phyloP scores from a whole-genome alignment of 2,329 filamentous ascomycete genomes.

The Hypocrella siamensis region DNA sequence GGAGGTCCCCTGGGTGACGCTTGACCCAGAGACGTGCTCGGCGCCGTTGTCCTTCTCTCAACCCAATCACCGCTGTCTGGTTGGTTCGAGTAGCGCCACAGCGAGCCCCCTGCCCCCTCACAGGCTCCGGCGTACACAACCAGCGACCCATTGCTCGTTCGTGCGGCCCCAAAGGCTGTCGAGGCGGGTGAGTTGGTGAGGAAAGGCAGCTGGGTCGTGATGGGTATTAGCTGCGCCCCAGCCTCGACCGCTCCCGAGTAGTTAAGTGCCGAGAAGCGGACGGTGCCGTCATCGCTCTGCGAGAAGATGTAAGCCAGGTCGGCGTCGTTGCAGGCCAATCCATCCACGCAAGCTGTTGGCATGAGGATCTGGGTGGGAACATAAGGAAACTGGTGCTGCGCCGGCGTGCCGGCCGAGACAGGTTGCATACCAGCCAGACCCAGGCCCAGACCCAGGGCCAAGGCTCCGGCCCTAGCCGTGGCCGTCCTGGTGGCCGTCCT shows the following conservation, averaged over 20 bases:
- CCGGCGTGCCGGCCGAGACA: conserved; percentile 14
- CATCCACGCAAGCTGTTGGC: conserved; percentile 26
- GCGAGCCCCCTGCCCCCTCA: conserved; percentile 29
- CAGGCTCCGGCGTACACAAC: conserved; percentile 65
- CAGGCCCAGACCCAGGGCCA: conserved; percentile 1
- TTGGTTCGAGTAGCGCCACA: conserved; percentile 53
- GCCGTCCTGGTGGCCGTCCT: too few relatives aligned
- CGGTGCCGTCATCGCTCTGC: conserved; percentile 26
- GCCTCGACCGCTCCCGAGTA: conserved; percentile 40
- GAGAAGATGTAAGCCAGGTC: conserved; percentile 56
- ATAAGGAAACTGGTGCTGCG: conserved; percentile 56
- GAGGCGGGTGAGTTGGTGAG: conserved; percentile 27
- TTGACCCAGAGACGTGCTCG: conserved; percentile 7
- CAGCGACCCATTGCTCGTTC: conserved; percentile 54
- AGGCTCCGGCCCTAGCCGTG: too few relatives aligned
- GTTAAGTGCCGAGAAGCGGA: conserved; percentile 49
- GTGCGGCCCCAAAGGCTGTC: conserved; percentile 49
- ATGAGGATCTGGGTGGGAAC: conserved; percentile 60
- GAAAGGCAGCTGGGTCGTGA: conserved; percentile 49
- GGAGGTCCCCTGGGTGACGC: conserved; percentile 23
- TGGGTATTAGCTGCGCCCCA: conserved; percentile 27
- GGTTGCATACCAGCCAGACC: conserved; percentile 2
- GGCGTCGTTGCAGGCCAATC: conserved; percentile 16
- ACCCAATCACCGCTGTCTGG: conserved; percentile 8
- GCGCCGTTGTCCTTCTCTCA: conserved; percentile 13